phyloP scores from a whole-genome alignment of 2,329 filamentous ascomycete species.

The Aaosphaeria arxii region DNA sequence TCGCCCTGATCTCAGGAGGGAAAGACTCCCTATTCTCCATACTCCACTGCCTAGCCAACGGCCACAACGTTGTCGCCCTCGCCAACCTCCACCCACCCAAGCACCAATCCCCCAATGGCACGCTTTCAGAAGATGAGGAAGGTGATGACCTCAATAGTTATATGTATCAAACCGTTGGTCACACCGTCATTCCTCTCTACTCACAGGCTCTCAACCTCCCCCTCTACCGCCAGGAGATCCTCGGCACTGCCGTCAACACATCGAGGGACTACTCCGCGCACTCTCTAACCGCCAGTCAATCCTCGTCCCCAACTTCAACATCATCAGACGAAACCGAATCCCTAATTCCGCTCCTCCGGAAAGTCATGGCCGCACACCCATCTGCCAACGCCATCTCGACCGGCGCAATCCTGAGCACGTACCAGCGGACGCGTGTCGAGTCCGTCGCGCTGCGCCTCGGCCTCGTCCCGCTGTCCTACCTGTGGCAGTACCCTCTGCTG shows the following conservation, averaged over 20 bases:
- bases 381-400: constrained; percentile 83
- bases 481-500: constrained; percentile 87
- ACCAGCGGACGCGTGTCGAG: constrained; percentile 94
- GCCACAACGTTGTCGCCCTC: constrained; percentile 80
- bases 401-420: constrained; percentile 90
- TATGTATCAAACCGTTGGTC: constrained; percentile 99
- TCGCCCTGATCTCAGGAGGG: constrained; percentile 90
- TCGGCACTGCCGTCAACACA: constrained; percentile 67
- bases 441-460: constrained; percentile 83
- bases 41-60: constrained; percentile 83
- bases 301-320: too few species aligned
- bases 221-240: constrained; percentile 76
- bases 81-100: constrained; percentile 82
- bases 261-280: constrained; percentile 63
- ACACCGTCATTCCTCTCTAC: constrained; percentile 83
- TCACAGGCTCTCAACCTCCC: constrained; percentile 74
- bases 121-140: constrained; percentile 25
- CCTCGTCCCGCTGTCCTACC: constrained; percentile 75
- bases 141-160: constrained; percentile 83
- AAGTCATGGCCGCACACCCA: constrained; percentile 67
- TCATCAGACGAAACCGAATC: constrained; percentile 80
- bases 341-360: constrained; percentile 69
- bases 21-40: constrained; percentile 96
- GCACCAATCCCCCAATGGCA: neutral
- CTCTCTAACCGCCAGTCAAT: constrained; percentile 14